Evolutionary conservation across 306 rosid genomes (phyloP).

Genomic region (Castanospermum australe): DNA sequence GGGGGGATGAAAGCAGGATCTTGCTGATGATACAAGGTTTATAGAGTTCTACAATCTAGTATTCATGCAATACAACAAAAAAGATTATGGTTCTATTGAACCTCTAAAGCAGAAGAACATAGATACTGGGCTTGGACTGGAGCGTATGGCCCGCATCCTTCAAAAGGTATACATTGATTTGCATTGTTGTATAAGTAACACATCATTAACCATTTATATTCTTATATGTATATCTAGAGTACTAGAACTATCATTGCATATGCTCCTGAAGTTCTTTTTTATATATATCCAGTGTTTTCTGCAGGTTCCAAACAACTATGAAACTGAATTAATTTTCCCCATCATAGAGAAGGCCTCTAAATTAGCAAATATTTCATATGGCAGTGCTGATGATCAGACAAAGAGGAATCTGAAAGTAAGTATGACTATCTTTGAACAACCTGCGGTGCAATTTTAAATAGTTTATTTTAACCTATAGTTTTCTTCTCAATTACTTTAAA

Average conservation of each 20-base stretch:
- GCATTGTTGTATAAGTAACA: not conserved
- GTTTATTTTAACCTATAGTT: slow-evolving; percentile 24
- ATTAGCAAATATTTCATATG: slow-evolving; percentile 73
- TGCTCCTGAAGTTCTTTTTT: slow-evolving; percentile 22
- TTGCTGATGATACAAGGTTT: slow-evolving; percentile 80
- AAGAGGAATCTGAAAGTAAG: slow-evolving; percentile 81
- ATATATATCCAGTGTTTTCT: slow-evolving; percentile 32
- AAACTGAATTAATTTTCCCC: slow-evolving; percentile 95
- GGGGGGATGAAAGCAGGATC: slow-evolving; percentile 62
- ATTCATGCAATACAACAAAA: slow-evolving; percentile 95
- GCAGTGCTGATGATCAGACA: slow-evolving; percentile 59
- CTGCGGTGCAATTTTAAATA: not conserved
- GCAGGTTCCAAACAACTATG: slow-evolving; percentile 94
- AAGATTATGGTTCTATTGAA: slow-evolving; percentile 79
- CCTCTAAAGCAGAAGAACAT: slow-evolving; percentile 91
- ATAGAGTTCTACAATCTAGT: slow-evolving; percentile 93
- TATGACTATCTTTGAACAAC: slow-evolving; percentile 32
- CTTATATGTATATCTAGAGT: not conserved
- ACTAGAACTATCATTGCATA: slow-evolving; percentile 8
- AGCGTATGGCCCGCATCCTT: slow-evolving; percentile 93
- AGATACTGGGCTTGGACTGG: slow-evolving; percentile 95
- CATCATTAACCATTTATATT: not conserved
- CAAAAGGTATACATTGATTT: slow-evolving; percentile 62
- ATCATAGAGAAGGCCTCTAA: slow-evolving; percentile 74
- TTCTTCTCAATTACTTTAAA: not conserved